Evolutionary conservation across 108 stramenopile species (phyloP), one percentile per base, ranked within the genome.

Genomic region (Schizochytrium sp.): DNA sequence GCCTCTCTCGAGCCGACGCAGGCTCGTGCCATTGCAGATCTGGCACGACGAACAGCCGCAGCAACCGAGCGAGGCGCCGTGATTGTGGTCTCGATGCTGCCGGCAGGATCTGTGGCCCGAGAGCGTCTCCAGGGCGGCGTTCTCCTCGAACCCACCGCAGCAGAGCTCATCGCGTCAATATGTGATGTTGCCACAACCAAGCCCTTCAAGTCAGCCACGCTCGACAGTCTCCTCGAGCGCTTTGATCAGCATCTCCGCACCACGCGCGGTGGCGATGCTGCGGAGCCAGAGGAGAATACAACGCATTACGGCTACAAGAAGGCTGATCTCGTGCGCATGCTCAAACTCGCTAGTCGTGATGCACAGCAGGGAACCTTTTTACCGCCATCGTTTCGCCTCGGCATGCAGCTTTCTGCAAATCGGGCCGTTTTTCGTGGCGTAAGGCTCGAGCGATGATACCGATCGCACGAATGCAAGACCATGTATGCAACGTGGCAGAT

Each of bases 131-230:
- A 90, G 5, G 93, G 91, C 87, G 91, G 89, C 34, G 90, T 92
- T 8, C 57, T 94, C 5, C 72, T 93, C 4, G 91, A 93, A 58
- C 92, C 93, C 34, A 55, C 93, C 4, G 89, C 90, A 4, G 92
- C 92, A 57, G 89, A 93, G 48, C 58, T 91, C 21, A 83, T 83
- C 1, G 76, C n/a, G 10, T 21, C 23, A 43, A 18, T 83, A 0
- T 83, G 76, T 4, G 76, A 83, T 34, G 18, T 83, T 10, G 76
- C 76, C 48, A 23, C 76, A 45, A 83, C 76, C 6, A 47, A 53
- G n/a, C 76, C 76, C 3, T 53, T 83, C 48, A 83, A 83, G 76
- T 25, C 23, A 6, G 12, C 76, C 45, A 83, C 76, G 51, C 25
- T 83, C 19, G 76, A 83, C 25, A 55, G 16, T 12, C 51, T 83